A percentile compares a stretch with the other conserved stretches of the same genome.
Conservation (phyloP, 2,329 filamentous ascomycete species). For the Zopfia rhizophila region DNA sequence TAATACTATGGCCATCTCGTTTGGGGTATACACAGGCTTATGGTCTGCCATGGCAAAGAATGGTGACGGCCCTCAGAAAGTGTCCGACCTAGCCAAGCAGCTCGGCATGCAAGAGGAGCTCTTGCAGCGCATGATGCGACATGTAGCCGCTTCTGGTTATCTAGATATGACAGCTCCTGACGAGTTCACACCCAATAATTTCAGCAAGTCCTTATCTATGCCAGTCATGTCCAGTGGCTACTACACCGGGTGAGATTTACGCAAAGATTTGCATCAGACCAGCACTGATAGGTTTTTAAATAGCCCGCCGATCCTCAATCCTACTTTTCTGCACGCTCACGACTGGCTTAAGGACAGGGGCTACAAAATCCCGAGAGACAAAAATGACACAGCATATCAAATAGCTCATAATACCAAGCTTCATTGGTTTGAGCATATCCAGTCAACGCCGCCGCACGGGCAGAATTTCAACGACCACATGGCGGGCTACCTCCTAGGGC, state of each 20-base stretch:
- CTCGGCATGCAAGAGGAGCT: not conserved
- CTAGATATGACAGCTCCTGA: conserved; percentile 29
- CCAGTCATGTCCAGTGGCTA: conserved; percentile 26
- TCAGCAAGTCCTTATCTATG: conserved; percentile 12
- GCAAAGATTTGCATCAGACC: not conserved
- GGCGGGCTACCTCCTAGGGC: conserved; percentile 18
- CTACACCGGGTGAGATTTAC: conserved; percentile 1
- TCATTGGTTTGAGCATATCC: conserved; percentile 9
- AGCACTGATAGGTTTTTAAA: conserved; percentile 1
- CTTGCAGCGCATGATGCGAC: conserved; percentile 35
- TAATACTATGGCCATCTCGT: not conserved
- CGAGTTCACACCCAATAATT: conserved; percentile 27
- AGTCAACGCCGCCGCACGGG: not conserved
- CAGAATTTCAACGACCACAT: conserved; percentile 14
- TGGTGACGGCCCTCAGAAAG: not conserved
- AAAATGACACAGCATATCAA: conserved; percentile 3
- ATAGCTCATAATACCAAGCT: conserved; percentile 8
- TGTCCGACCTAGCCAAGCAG: not conserved
- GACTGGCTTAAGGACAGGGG: conserved; percentile 5
- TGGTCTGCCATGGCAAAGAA: conserved; percentile 3
- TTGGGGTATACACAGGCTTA: not conserved
- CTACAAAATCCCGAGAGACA: conserved; percentile 9
- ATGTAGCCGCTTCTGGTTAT: conserved; percentile 38
- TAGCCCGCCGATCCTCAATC: not conserved
- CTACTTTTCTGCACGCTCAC: conserved; percentile 1